Evolutionary conservation across 2,329 filamentous ascomycete species (phyloP), one percentile per base, ranked within the genome.

Genomic region (Diplodia seriata): DNA sequence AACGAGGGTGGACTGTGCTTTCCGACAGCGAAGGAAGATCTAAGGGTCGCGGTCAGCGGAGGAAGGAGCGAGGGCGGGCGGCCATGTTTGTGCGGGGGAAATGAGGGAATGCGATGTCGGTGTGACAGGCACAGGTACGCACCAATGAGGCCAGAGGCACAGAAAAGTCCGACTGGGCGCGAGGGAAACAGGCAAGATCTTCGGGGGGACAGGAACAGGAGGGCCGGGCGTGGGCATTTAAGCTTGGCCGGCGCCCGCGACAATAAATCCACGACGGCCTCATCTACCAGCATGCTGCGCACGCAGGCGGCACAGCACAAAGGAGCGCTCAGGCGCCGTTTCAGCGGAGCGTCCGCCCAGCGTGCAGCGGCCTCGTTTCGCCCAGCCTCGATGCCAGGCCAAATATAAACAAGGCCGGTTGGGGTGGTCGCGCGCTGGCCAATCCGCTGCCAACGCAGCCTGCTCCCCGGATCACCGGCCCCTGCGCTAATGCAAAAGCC

Each of bases 91-190:
- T 15, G 57, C 43, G 43, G 31, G 54, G 54, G 59, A 63, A 63
- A 63, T 63, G 59, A 63, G 59, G 59, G 59, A 63, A 63, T 63
- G 59, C 59, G 47, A 63, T 51, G 59, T 40, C 47, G 59, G 59
- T 63, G 59, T 51, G 47, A 63, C 47, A 43, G 47, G 47, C 9
- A 26, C 59, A 26, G 43, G 7, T 23, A 62, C 59, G 59, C 47
- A 63, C 59, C 59, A 63, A 53, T 63, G 3, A 38, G 5, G 40
- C 2, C 26, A 50, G 26, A 26, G 23, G 55, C 55, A 29, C 55
- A 38, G 36, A 38, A 51, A 26, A 18, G 43, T 31, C 59, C 47
- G 59, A 23, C 59, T 63, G 59, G 59, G 43, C 59, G 26, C 26
- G 36, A 31, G 29, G 47, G 38, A 63, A 47, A 33, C 18, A 14